Percentiles rank a stretch among this genome's conserved stretches.
Conservation (phyloP, 768 basidiomycete species). For the Lepiota venenata region DNA sequence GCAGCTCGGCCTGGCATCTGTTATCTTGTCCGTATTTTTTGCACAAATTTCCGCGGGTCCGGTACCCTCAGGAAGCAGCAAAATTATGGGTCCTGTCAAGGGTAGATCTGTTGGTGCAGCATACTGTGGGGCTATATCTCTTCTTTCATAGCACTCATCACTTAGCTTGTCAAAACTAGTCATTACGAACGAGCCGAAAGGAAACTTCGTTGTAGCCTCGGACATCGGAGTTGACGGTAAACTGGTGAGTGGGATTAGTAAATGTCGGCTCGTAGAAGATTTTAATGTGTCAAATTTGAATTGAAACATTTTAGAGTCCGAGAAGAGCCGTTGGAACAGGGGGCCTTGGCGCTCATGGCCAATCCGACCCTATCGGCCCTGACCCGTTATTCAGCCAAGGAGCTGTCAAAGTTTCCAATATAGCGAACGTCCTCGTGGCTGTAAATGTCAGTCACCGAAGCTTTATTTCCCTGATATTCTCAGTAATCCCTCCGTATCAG, state of each 20-base stretch:
- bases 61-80: not conserved
- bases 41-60: not conserved
- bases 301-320: slow-evolving; percentile 25
- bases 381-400: slow-evolving; percentile 42
- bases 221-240: slow-evolving; percentile 39
- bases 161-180: slow-evolving; percentile 24
- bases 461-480: not conserved
- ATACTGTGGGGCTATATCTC: slow-evolving; percentile 19
- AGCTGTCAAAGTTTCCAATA: slow-evolving; percentile 32
- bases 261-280: not conserved
- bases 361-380: slow-evolving; percentile 26
- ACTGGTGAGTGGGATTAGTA: slow-evolving; percentile 30
- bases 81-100: not conserved
- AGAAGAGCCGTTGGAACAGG: slow-evolving; percentile 27
- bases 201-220: slow-evolving; percentile 41
- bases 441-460: slow-evolving; percentile 28
- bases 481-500: slow-evolving; percentile 18
- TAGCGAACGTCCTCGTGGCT: slow-evolving; percentile 30
- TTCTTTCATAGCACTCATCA: not conserved
- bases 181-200: slow-evolving; percentile 45
- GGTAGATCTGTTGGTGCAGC: slow-evolving; percentile 24
- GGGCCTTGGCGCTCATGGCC: slow-evolving; percentile 35
- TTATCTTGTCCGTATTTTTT: not conserved
- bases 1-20: not conserved
- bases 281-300: slow-evolving; percentile 9